Percentiles rank a stretch among this genome's conserved stretches.
These are phyloP conservation scores for Blastobotrys indianensis DNA, from an alignment of 1,139 yeast genomes.

Conservation along the genomic window DNA sequence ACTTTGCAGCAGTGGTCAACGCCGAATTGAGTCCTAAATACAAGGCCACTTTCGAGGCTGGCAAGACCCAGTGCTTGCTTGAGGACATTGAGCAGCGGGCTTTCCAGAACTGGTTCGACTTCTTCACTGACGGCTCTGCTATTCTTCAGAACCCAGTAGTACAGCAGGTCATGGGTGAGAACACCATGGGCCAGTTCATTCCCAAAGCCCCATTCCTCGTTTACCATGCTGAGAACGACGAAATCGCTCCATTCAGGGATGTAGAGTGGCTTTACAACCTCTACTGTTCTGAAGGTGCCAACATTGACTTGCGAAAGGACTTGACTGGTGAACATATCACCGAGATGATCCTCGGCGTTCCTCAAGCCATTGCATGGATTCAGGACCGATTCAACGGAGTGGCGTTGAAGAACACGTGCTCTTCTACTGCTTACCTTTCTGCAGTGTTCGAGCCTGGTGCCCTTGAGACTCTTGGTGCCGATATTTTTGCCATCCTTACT, in stretches of 20 bases:
- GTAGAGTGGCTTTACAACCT: slow-evolving; percentile 20
- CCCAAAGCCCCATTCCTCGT: slow-evolving; percentile 26
- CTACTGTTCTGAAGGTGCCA: slow-evolving; percentile 29
- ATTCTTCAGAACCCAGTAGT: slow-evolving; percentile 15
- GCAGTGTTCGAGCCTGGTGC: slow-evolving; percentile 7
- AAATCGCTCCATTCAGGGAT: slow-evolving; percentile 21
- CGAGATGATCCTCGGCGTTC: slow-evolving; percentile 7
- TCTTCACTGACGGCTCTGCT: slow-evolving; percentile 18
- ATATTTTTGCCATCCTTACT: slow-evolving; percentile 1
- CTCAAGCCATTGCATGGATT: slow-evolving; percentile 9
- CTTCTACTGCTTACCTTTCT: background rate
- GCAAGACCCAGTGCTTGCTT: slow-evolving; percentile 16
- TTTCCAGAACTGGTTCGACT: slow-evolving; percentile 18
- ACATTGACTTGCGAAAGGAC: slow-evolving; percentile 23
- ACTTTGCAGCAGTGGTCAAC: slow-evolving; percentile 12
- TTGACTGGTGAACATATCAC: slow-evolving; percentile 9
- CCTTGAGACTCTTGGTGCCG: slow-evolving; percentile 3
- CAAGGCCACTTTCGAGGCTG: slow-evolving; percentile 13
- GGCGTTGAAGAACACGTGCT: slow-evolving; percentile 8
- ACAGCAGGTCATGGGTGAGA: slow-evolving; percentile 15
- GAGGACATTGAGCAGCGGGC: slow-evolving; percentile 17
- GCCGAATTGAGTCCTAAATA: slow-evolving; percentile 14
- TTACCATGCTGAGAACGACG: slow-evolving; percentile 31
- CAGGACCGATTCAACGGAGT: slow-evolving; percentile 12
- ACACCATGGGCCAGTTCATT: slow-evolving; percentile 18